Evolutionary conservation across 352 stramenopile genomes (phyloP), one percentile per base, ranked within the genome.

Genomic region (Globisporangium splendens): DNA sequence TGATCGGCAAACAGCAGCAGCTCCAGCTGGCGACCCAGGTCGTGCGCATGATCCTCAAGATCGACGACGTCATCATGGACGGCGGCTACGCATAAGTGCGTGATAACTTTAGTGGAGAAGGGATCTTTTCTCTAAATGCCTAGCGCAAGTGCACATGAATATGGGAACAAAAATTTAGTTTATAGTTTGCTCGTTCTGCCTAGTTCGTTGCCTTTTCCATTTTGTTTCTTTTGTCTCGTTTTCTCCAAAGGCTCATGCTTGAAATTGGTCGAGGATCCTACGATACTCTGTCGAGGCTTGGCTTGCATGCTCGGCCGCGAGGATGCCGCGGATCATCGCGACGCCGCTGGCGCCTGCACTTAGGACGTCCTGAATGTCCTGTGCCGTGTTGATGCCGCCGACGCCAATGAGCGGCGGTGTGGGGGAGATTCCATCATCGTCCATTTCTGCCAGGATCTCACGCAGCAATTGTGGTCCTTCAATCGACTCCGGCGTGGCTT

Each of bases 11-110:
- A 83, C 96, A 99, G 81, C 96, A 99, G 77, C 97, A 99, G 83
- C 77, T 99, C 46, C 93, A 98, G 74, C 76, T 99, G 35, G 98
- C 98, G 38, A 99, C 97, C 46, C 97, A 99, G 80, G 95, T 99
- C 46, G 97, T 99, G 68, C 98, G 98, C 73, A 99, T 99, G 97
- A 99, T 99, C 71, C 88, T 99, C 58, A 99, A 99, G 89, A 99
- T 99, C 68, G 97, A 99, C 77, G 97, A 99, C 83, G 96, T 99
- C 31, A 99, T 99, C 80, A 88, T 98, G 63, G 80, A 97, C 67
- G 95, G 93, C 64, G 78, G 75, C 51, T 98, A 98, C 70, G 72
- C 80, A 62, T 96, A 91, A 75, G 43, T 18, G 15, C 50, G 43
- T 56, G 42, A 12, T n/a, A n/a, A n/a, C n/a, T n/a, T n/a, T n/a